Percentiles rank a stretch among this genome's conserved stretches.
These are phyloP conservation scores for Acanthamoeba divionensis DNA, from an alignment of 208 protist species.

Conservation along the genomic window DNA sequence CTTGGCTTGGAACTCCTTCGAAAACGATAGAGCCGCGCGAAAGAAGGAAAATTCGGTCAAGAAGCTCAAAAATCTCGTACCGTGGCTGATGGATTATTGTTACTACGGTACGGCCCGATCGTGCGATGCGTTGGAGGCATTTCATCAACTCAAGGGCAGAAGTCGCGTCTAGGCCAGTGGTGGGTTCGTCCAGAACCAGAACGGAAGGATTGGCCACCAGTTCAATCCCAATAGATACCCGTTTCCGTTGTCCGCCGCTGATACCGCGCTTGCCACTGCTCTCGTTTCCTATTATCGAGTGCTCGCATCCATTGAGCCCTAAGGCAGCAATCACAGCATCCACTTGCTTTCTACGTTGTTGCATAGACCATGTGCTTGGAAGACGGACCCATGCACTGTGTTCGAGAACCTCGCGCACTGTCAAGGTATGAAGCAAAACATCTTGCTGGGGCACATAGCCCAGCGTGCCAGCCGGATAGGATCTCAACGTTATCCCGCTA, in stretches of 20 bases:
- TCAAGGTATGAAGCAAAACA: too few species aligned
- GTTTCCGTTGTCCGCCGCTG: slow-evolving; percentile 59
- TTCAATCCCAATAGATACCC: slow-evolving; percentile 42
- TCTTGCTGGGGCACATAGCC: too few species aligned
- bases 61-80: neutral
- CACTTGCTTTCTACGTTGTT: too few species aligned
- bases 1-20: too few species aligned
- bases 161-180: neutral
- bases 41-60: too few species aligned
- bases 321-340: neutral
- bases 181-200: slow-evolving; percentile 57
- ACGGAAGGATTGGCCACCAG: slow-evolving; percentile 13
- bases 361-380: too few species aligned
- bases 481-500: too few species aligned
- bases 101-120: neutral
- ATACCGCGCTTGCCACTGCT: slow-evolving; percentile 57
- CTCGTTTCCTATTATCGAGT: slow-evolving; percentile 7
- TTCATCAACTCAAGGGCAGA: neutral
- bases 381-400: too few species aligned
- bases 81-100: slow-evolving; percentile 15
- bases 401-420: too few species aligned
- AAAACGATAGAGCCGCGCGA: too few species aligned
- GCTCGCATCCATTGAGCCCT: neutral
- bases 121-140: neutral
- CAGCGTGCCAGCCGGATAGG: too few species aligned